phyloP scores from a whole-genome alignment of 148 eudicot genomes.

The Rheum nobile region DNA sequence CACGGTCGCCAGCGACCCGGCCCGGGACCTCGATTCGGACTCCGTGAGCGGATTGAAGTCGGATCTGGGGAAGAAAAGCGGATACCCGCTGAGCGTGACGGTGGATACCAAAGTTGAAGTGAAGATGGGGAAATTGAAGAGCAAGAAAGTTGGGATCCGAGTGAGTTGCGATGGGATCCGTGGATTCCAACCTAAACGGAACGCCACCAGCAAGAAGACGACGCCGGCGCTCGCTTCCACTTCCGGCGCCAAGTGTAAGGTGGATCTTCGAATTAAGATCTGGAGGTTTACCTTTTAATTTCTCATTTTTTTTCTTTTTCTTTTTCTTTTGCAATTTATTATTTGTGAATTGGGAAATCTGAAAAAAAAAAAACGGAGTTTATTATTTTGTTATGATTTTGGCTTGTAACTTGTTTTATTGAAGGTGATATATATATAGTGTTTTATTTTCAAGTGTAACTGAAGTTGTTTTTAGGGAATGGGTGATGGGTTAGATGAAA shows the following conservation, averaged over 20 bases:
- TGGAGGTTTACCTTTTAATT: conserved; percentile 57
- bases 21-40: conserved; percentile 33
- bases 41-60: conserved; percentile 24
- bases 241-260: conserved; percentile 59
- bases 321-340: neutral
- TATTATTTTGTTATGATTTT: neutral
- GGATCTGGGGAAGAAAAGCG: conserved; percentile 46
- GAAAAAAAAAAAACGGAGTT: neutral
- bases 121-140: conserved; percentile 55
- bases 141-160: conserved; percentile 49
- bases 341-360: neutral
- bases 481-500: neutral
- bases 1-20: conserved; percentile 10
- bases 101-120: conserved; percentile 52
- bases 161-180: conserved; percentile 56
- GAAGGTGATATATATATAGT: neutral
- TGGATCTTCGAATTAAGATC: too few relatives aligned
- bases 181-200: conserved; percentile 42
- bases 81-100: conserved; percentile 39
- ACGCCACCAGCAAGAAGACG: conserved; percentile 25
- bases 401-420: neutral
- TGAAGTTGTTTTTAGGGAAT: neutral
- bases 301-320: neutral
- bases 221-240: conserved; percentile 26
- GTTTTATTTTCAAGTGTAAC: neutral